Base-by-base conservation (phyloP, 2,329 filamentous ascomycete species). In the Colletotrichum abscissum region DNA sequence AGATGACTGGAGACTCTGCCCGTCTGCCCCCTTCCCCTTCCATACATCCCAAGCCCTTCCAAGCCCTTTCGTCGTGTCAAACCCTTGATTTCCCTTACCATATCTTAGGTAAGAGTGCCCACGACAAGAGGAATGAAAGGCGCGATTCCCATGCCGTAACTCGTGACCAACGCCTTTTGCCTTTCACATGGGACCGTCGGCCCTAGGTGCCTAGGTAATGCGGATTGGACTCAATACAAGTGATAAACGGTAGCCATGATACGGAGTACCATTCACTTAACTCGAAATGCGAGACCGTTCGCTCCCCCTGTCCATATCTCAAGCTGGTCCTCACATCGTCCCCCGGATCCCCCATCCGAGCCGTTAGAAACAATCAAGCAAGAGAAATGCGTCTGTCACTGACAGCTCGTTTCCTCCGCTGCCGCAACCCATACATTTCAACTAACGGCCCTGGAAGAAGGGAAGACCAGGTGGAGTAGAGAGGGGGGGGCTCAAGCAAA, bases 341-440 rank as follows among this genome's bases (percentile, higher is more conserved):
- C 65, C 58, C 65, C 65, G 24, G 52, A 63, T 42, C 60, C 28
- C 38, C 22, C 54, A 22, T 59, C 30, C 22, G 8, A n/a, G 52
- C 35, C 26, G 19, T 49, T 49, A 19, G 42, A 49, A 49, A 38
- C 6, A 14, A n/a, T 11, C 12, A 19, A 35, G 26, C 22, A 24
- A n/a, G 24, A 28, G 49, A 66, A 12, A 55, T 42, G 26, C 28
- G 38, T 28, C n/a, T 14, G 38, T 42, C 16, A 42, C 49, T 68
- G 57, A 62, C 64, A 67, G 57, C 46, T 57, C 59, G 67, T 59
- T 69, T 65, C 33, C 28, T 72, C 38, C 64, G 35, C 35, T 19
- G 14, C 28, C 35, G 28, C 24, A 28, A 14, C 33, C 33, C 9
- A 12, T 52, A 35, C 57, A 68, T n/a, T 70, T 49, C 42, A 49